These are phyloP conservation scores for Colletotrichum filicis DNA, from an alignment of 2,329 filamentous ascomycete species.

Conservation along the genomic window DNA sequence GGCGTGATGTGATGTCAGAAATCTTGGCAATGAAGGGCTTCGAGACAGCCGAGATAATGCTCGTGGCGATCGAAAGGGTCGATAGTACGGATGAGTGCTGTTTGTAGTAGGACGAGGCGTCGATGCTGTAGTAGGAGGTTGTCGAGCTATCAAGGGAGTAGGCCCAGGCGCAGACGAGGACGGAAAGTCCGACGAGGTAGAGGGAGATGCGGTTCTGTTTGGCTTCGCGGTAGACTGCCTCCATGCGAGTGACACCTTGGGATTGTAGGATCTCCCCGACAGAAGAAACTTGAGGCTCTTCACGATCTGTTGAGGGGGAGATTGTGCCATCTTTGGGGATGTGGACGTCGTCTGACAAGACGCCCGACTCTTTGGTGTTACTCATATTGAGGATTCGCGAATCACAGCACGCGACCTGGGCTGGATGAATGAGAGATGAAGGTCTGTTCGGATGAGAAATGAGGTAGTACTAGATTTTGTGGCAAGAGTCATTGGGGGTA, in stretches of 20 bases:
- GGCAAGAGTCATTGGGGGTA: neutral
- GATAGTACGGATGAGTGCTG: conserved; percentile 43
- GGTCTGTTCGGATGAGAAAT: too few species aligned
- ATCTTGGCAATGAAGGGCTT: conserved; percentile 72
- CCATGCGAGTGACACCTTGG: conserved; percentile 43
- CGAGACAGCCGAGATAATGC: conserved; percentile 60
- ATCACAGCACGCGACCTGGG: neutral
- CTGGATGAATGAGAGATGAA: neutral
- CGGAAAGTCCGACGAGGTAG: conserved; percentile 42
- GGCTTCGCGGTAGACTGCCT: conserved; percentile 43
- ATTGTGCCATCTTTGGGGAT: neutral
- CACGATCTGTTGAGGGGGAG: neutral
- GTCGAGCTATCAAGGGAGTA: conserved; percentile 45
- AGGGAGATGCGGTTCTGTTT: conserved; percentile 39
- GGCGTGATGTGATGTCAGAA: conserved; percentile 70
- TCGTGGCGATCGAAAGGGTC: conserved; percentile 43
- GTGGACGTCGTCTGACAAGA: neutral
- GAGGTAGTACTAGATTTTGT: neutral
- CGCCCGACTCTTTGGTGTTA: neutral
- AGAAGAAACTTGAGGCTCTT: neutral
- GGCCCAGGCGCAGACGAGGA: conserved; percentile 45
- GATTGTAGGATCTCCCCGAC: conserved; percentile 34
- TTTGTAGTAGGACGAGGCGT: conserved; percentile 42
- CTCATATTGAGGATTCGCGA: neutral
- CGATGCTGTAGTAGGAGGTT: conserved; percentile 43